Evolutionary conservation across 1,284 basidiomycete genomes (phyloP).

Genomic region (Microbotryum saponariae): DNA sequence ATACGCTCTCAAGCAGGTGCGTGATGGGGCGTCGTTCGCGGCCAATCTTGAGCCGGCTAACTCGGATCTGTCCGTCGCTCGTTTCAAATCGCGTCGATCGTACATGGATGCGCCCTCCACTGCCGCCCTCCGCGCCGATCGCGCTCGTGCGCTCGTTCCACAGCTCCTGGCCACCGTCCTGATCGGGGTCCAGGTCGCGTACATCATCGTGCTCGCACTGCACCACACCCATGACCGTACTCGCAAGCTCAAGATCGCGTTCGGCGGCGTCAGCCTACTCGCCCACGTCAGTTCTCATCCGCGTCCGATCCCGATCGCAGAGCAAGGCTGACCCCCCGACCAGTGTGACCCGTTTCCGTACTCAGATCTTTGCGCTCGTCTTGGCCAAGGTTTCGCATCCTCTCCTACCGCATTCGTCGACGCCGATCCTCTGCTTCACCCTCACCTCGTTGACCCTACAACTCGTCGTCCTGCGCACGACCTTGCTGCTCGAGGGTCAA

Average conservation of each 20-base stretch:
- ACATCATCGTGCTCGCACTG: constrained; percentile 8
- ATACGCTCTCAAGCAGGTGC: constrained; percentile 19
- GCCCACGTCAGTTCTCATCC: constrained; percentile 10
- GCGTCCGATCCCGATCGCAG: no score
- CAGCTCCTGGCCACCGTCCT: constrained; percentile 10
- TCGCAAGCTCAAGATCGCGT: constrained; percentile 27
- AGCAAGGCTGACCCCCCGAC: no score
- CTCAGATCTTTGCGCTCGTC: constrained; percentile 22
- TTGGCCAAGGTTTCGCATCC: constrained; percentile 26
- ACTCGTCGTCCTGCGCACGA: constrained; percentile 58
- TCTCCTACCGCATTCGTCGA: constrained; percentile 51
- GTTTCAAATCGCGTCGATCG: not conserved
- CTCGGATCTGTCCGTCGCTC: no score
- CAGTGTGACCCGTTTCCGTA: not conserved
- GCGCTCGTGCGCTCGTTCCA: no score
- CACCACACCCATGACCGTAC: constrained; percentile 17
- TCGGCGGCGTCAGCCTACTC: constrained; percentile 10
- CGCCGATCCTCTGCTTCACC: constrained; percentile 74
- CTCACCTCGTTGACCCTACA: constrained; percentile 56
- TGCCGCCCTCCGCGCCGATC: not conserved
- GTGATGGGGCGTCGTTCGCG: not conserved
- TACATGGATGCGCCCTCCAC: no score
- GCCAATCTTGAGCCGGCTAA: not conserved
- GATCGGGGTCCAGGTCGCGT: constrained; percentile 13
- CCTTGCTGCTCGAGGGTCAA: constrained; percentile 28